Evolutionary conservation across 192 early-diverging fungal species (phyloP), one percentile per base, ranked within the genome.

Genomic region (Umbelopsis isabellina): DNA sequence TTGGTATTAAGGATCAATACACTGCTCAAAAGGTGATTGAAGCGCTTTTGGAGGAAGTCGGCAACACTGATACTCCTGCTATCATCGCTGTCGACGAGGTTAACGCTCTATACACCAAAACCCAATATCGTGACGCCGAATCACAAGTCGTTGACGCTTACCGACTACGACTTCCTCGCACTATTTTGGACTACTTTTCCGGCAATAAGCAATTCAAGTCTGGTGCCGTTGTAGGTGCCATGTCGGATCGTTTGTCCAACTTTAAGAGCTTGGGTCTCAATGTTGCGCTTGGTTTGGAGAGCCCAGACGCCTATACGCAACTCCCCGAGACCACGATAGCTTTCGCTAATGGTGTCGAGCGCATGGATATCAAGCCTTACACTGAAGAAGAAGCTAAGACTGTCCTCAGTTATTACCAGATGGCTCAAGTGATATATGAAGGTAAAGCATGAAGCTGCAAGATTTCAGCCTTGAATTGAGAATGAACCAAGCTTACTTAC

Each of bases 11-110:
- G 49, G 76, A 83, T 49, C 71, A 66, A 27, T 66, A 70, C 53
- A 66, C 74, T 41, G 80, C 85, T 23, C 78, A 80, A 52, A 73
- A 80, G 41, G 79, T 81, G 49, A 72, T 86, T 49, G 83, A 82
- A 44, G 72, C 69, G 13, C 77, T 86, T 49, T 69, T 86, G 73
- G 78, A 78, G 65, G 80, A 86, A 67, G 66, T 84, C 33, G 61
- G 55, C 20, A 69, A 25, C 75, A 82, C 64, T 51, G 79, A 83
- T 21, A 79, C 75, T 45, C 84, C 84, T 21, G 72, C 83, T 23
- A 65, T 86, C 20, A 65, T 87, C 33, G 86, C 84, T 47, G 70
- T 87, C 47, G 86, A 87, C 64, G 81, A 78, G 70, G 22, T 87
- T 65, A 82, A 84, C 73, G 75, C 71, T 20, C 79, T 87, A 37